A percentile compares a stretch with the other conserved stretches of the same genome.
These are phyloP conservation scores for Lactarius evosmus DNA, from an alignment of 768 basidiomycete genomes.

Conservation along the genomic window DNA sequence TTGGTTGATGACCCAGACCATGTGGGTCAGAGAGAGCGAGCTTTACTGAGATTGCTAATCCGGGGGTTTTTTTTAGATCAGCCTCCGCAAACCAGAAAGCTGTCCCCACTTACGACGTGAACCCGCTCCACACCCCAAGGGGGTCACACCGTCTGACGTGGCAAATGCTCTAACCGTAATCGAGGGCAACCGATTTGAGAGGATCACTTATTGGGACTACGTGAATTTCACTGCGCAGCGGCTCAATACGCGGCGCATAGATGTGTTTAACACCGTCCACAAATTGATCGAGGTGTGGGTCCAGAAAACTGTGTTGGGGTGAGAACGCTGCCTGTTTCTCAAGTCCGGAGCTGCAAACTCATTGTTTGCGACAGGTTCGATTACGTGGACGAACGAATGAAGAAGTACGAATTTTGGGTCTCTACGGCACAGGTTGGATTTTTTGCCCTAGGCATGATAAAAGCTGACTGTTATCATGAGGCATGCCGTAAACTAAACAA, in stretches of 20 bases:
- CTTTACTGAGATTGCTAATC: neutral
- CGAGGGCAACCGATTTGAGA: slow-evolving; percentile 20
- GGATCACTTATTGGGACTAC: slow-evolving; percentile 20
- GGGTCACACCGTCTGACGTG: neutral
- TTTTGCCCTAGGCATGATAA: neutral
- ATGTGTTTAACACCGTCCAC: slow-evolving; percentile 13
- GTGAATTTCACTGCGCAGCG: slow-evolving; percentile 10
- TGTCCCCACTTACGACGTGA: neutral
- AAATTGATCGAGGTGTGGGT: slow-evolving; percentile 13
- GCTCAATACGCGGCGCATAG: neutral
- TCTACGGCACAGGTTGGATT: slow-evolving; percentile 14
- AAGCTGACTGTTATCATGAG: slow-evolving; percentile 2
- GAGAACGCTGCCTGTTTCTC: neutral
- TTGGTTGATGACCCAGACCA: slow-evolving; percentile 3
- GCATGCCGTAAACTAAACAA: slow-evolving; percentile 13
- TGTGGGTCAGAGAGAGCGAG: slow-evolving; percentile 1
- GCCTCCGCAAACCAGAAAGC: slow-evolving; percentile 2
- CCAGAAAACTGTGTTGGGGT: slow-evolving; percentile 8
- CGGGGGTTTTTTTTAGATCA: slow-evolving; percentile 4
- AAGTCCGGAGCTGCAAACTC: neutral
- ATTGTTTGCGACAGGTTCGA: neutral
- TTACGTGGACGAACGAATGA: slow-evolving; percentile 5
- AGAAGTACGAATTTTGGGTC: slow-evolving; percentile 15
- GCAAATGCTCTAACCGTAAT: slow-evolving; percentile 18
- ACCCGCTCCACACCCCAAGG: neutral